Evolutionary conservation across 176 grass and related monocot genomes (phyloP).

Genomic region (Canna indica): DNA sequence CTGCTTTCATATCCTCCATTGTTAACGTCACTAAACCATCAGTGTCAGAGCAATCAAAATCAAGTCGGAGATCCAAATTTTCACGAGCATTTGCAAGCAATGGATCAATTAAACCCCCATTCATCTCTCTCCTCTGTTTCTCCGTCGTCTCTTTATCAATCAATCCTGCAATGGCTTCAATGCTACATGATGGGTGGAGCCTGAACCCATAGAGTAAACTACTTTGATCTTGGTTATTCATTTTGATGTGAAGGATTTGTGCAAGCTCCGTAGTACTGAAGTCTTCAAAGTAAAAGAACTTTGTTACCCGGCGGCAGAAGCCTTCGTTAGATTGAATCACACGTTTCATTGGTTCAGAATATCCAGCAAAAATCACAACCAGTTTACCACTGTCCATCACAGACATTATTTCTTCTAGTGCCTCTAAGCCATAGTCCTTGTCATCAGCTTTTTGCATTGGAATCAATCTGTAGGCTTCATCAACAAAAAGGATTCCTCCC

Average conservation of each 20-base stretch:
- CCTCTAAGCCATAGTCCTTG: constrained; percentile 96
- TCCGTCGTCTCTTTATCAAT: constrained; percentile 57
- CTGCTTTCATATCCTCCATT: constrained; percentile 68
- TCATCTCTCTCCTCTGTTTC: constrained; percentile 54
- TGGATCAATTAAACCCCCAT: constrained; percentile 73
- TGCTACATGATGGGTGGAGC: constrained; percentile 46
- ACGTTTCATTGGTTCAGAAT: constrained; percentile 88
- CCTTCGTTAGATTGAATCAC: constrained; percentile 81
- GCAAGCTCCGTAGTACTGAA: constrained; percentile 71
- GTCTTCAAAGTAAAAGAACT: constrained; percentile 78
- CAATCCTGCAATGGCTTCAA: constrained; percentile 35
- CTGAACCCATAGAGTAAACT: constrained; percentile 73
- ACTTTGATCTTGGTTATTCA: constrained; percentile 33
- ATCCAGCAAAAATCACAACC: constrained; percentile 85
- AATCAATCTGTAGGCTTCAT: constrained; percentile 95
- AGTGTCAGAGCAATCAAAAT: constrained; percentile 53
- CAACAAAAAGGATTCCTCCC: constrained; percentile 88
- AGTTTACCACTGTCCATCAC: constrained; percentile 91
- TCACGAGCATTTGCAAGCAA: constrained; percentile 67
- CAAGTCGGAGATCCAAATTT: constrained; percentile 68
- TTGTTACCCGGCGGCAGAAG: constrained; percentile 79
- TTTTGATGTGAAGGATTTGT: constrained; percentile 71
- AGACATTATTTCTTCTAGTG: constrained; percentile 98
- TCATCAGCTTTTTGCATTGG: constrained; percentile 75
- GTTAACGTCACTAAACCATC: constrained; percentile 59